phyloP scores from a whole-genome alignment of 106 monocot genomes.

The Vanilla planifolia region DNA sequence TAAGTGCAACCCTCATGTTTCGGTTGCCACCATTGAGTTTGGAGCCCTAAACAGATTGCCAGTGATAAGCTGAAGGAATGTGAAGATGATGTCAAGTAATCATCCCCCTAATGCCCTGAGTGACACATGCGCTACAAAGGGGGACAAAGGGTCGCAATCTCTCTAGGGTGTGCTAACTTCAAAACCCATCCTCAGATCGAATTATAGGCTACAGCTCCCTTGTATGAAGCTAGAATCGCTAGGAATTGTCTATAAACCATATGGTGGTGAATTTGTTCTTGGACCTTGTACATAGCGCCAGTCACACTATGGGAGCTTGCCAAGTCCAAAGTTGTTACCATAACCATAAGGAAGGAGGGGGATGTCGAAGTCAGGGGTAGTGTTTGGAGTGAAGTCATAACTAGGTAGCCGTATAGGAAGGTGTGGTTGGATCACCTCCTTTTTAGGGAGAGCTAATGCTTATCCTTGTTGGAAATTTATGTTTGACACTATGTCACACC shows the following conservation, averaged over 20 bases:
- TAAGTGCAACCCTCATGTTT: too few species aligned
- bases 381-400: constrained; percentile 18
- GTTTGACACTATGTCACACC: neutral
- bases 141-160: constrained; percentile 8
- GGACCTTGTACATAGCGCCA: neutral
- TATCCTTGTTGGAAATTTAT: constrained; percentile 7
- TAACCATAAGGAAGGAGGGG: neutral
- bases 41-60: constrained; percentile 8
- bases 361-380: constrained; percentile 9
- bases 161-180: neutral
- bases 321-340: constrained; percentile 13
- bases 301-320: neutral
- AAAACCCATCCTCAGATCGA: neutral
- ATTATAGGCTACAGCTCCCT: constrained; percentile 1
- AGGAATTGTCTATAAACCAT: constrained; percentile 6
- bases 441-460: constrained; percentile 6
- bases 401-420: neutral
- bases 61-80: constrained; percentile 7
- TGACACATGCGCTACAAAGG: constrained; percentile 12
- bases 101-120: constrained; percentile 14
- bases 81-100: constrained; percentile 12
- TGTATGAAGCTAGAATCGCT: constrained; percentile 12
- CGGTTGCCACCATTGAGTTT: constrained; percentile 1
- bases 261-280: constrained; percentile 3
- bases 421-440: neutral